phyloP scores from a whole-genome alignment of 1,284 basidiomycete genomes.

The Agaricales sp. region DNA sequence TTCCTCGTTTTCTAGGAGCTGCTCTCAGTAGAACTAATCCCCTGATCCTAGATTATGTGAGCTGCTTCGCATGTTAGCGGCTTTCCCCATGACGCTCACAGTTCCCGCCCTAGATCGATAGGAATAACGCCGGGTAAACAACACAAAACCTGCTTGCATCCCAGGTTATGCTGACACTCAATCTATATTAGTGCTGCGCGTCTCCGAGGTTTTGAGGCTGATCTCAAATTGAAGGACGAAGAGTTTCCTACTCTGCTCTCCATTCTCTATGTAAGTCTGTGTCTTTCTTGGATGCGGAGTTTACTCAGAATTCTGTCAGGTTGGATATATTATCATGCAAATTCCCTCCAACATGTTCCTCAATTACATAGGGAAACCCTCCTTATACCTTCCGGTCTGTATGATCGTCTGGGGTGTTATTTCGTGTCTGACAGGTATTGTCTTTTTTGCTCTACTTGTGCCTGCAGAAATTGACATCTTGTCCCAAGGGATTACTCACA shows the following conservation, averaged over 20 bases:
- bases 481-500: slow-evolving; percentile 25
- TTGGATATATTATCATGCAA: slow-evolving; percentile 69
- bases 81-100: background rate
- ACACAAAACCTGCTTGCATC: slow-evolving; percentile 10
- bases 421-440: slow-evolving; percentile 44
- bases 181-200: slow-evolving; percentile 32
- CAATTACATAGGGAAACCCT: slow-evolving; percentile 59
- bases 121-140: slow-evolving; percentile 59
- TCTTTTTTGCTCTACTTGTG: slow-evolving; percentile 1
- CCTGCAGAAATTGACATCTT: background rate
- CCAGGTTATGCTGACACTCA: background rate
- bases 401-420: slow-evolving; percentile 64
- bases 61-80: background rate
- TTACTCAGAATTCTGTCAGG: slow-evolving; percentile 23
- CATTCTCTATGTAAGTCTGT: slow-evolving; percentile 49
- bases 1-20: background rate
- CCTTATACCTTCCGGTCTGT: slow-evolving; percentile 55
- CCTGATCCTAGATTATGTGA: background rate
- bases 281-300: background rate
- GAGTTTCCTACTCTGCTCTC: slow-evolving; percentile 62
- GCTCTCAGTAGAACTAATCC: background rate
- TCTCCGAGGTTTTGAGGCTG: slow-evolving; percentile 50
- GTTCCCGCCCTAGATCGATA: slow-evolving; percentile 37
- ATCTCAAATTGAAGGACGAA: slow-evolving; percentile 46
- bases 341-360: slow-evolving; percentile 65